phyloP scores from a whole-genome alignment of 2,329 filamentous ascomycete species.

The Colletotrichum simmondsii region DNA sequence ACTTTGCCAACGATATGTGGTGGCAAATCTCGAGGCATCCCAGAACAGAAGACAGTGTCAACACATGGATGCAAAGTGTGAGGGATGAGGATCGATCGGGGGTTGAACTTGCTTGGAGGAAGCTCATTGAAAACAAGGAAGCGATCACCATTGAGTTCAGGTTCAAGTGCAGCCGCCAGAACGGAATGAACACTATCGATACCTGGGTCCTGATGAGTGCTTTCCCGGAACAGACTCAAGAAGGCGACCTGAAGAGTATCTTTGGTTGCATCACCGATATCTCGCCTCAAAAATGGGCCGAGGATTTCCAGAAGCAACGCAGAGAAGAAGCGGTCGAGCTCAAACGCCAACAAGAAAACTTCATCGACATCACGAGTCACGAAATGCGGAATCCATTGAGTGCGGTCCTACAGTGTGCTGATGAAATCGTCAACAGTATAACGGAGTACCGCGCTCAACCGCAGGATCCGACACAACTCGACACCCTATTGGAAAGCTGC shows the following conservation, averaged over 20 bases:
- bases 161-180: conserved; percentile 75
- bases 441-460: conserved; percentile 48
- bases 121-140: conserved; percentile 68
- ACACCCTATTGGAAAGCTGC: conserved; percentile 62
- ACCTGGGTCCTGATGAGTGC: conserved; percentile 84
- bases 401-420: conserved; percentile 80
- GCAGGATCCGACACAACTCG: conserved; percentile 52
- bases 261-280: conserved; percentile 89
- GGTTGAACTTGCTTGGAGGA: conserved; percentile 71
- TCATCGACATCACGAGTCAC: conserved; percentile 80
- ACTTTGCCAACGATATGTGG: conserved; percentile 85
- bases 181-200: conserved; percentile 69
- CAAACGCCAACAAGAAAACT: conserved; percentile 78
- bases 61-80: conserved; percentile 79
- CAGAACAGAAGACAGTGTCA: conserved; percentile 65
- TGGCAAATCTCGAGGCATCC: conserved; percentile 77
- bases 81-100: conserved; percentile 71
- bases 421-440: conserved; percentile 72
- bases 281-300: conserved; percentile 85
- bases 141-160: conserved; percentile 79
- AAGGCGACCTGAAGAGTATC: conserved; percentile 76
- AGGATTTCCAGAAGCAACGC: conserved; percentile 80
- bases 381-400: conserved; percentile 83
- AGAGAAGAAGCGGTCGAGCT: conserved; percentile 85
- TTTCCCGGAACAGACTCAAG: conserved; percentile 75